Base-by-base conservation (phyloP, 495 filamentous ascomycete genomes). In the Hyaloscypha hepaticicola region DNA sequence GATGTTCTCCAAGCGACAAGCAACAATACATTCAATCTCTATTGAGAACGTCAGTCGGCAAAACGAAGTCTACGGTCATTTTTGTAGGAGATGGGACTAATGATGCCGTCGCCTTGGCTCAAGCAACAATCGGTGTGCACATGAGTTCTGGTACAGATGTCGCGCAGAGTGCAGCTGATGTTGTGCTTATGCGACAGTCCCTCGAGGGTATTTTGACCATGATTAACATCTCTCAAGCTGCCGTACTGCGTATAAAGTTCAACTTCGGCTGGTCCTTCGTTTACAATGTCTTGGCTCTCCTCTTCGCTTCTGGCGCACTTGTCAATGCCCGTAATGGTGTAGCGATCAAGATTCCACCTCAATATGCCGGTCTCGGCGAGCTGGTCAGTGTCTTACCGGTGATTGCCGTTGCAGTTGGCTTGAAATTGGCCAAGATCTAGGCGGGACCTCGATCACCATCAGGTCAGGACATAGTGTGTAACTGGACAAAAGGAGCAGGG, bases 31-130 rank as follows among this genome's bases (percentile, higher is more conserved):
- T 91, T 57, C 73, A 85, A 55, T 48, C 71, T 9, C 67, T 83
- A 59, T 48, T 60, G n/a, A 26, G 7, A 7, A 11, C 61, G 11
- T 21, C 21, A 12, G 51, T n/a, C n/a, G n/a, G n/a, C n/a, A n/a
- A n/a, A n/a, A 21, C 38, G 45, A 63, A 59, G 12, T 63, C 21
- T 31, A 55, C 80, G 3, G 80, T 91, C 24, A 65, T 93, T 21
- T 93, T 94, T 74, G 81, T 82, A 67, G 91, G 91, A 50, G 91
- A 95, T 69, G 91, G 91, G 8, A 91, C 88, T 4, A 95, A 95
- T 73, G 91, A 93, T 71, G 89, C 90, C 0, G 78, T 87, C 14
- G 90, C 91, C 2, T 80, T 95, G 6, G 83, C 88, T 3, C 81
- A 85, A 68, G 88, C 91, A n/a, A 84, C 83, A 27, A 84, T 95